phyloP scores from a whole-genome alignment of 2,329 filamentous ascomycete species.

The Rhynchosporium secalis region DNA sequence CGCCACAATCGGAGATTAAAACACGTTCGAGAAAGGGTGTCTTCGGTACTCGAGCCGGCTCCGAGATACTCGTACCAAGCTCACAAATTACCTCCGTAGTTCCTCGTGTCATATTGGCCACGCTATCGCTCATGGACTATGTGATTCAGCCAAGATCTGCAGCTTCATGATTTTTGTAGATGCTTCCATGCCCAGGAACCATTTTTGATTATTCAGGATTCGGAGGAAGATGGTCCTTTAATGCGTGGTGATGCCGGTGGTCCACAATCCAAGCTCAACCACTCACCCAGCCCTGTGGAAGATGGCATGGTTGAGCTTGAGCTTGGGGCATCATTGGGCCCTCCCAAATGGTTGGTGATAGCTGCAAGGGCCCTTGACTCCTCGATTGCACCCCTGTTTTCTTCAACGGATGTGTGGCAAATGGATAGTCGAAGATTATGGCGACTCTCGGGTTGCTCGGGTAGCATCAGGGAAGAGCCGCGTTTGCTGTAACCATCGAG shows the following conservation, averaged over 20 bases:
- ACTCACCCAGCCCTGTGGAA: neutral
- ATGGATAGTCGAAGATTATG: neutral
- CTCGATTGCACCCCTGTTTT: neutral
- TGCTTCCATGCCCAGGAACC: neutral
- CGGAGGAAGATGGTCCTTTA: constrained; percentile 15
- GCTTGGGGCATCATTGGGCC: constrained; percentile 2
- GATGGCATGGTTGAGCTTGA: constrained; percentile 2
- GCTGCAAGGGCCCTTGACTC: constrained; percentile 6
- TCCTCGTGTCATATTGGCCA: constrained; percentile 2
- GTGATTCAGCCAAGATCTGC: constrained; percentile 19
- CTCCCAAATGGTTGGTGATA: neutral
- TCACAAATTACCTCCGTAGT: neutral
- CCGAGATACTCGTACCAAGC: neutral
- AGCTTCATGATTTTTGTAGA: constrained; percentile 6
- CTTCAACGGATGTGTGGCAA: constrained; percentile 11
- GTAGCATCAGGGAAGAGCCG: constrained; percentile 11
- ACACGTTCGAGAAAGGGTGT: constrained; percentile 17
- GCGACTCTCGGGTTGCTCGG: constrained; percentile 4
- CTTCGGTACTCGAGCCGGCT: constrained; percentile 17
- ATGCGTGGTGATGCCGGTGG: neutral
- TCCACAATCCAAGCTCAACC: constrained; percentile 4
- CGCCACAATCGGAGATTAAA: constrained; percentile 22
- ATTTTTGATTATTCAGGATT: constrained; percentile 2
- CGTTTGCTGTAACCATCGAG: constrained; percentile 9
- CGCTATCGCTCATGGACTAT: constrained; percentile 14